A percentile compares a stretch with the other conserved stretches of the same genome.
Conservation (phyloP, 2,329 filamentous ascomycete genomes). For the Tolypocladium ovalisporum region DNA sequence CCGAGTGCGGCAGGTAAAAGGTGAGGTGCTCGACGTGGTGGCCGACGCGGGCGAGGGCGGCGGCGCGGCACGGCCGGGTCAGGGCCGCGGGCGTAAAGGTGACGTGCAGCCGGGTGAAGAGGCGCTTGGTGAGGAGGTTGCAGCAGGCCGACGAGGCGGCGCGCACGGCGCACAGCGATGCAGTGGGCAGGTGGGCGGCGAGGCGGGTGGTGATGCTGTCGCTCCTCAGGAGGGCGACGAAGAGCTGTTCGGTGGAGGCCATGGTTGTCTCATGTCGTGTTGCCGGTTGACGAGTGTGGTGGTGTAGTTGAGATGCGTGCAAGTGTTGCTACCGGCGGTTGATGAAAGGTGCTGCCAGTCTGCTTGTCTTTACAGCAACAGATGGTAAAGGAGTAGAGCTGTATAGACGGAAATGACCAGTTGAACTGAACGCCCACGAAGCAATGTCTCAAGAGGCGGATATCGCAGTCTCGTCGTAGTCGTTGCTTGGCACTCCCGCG, state of each 20-base stretch:
- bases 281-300: background rate
- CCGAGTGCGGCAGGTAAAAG: slow-evolving; percentile 65
- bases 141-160: slow-evolving; percentile 60
- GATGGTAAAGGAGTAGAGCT: background rate
- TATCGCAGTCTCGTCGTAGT: no score
- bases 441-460: no score
- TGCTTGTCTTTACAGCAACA: background rate
- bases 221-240: slow-evolving; percentile 46
- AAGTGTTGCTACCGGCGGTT: background rate
- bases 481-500: no score
- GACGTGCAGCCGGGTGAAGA: slow-evolving; percentile 59
- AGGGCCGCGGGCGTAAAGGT: slow-evolving; percentile 67
- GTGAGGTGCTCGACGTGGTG: slow-evolving; percentile 68
- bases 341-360: background rate
- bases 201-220: slow-evolving; percentile 38
- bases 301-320: background rate
- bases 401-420: background rate
- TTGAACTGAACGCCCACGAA: no score
- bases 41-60: slow-evolving; percentile 67
- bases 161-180: slow-evolving; percentile 49
- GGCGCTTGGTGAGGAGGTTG: slow-evolving; percentile 54
- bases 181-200: slow-evolving; percentile 35
- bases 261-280: slow-evolving; percentile 39
- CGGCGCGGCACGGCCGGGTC: slow-evolving; percentile 60
- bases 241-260: slow-evolving; percentile 32